phyloP scores from a whole-genome alignment of 495 filamentous ascomycete genomes.

The Penicillium atrosanguineum region DNA sequence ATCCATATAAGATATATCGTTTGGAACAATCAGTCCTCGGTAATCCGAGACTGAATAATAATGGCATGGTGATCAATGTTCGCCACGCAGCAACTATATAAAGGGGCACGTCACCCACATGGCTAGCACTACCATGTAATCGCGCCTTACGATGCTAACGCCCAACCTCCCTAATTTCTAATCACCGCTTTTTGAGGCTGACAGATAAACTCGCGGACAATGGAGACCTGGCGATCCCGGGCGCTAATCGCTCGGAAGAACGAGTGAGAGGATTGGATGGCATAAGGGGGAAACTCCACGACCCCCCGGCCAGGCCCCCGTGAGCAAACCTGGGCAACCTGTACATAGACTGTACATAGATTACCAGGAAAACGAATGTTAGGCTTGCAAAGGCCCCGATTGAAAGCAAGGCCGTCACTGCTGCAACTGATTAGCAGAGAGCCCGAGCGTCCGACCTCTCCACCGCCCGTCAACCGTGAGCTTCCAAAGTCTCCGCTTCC shows the following conservation, averaged over 20 bases:
- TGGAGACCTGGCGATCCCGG: conserved; percentile 6
- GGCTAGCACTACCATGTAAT: neutral
- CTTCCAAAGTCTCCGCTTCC: conserved; percentile 49
- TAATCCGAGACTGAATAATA: too few relatives aligned
- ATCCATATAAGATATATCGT: too few relatives aligned
- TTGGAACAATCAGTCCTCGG: too few relatives aligned
- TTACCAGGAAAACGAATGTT: conserved; percentile 44
- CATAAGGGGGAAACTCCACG: conserved; percentile 19
- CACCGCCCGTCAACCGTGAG: conserved; percentile 34
- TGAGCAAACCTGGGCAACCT: neutral
- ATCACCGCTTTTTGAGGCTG: neutral
- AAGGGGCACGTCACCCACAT: neutral
- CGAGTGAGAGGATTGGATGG: conserved; percentile 17
- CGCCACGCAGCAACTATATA: neutral
- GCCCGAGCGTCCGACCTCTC: conserved; percentile 19
- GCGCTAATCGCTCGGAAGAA: conserved; percentile 13
- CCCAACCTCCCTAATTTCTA: neutral
- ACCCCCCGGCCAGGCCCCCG: conserved; percentile 3
- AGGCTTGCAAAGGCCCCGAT: conserved; percentile 56
- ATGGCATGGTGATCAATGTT: neutral
- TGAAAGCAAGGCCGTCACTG: conserved; percentile 70
- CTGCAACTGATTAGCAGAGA: conserved; percentile 62
- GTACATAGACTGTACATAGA: neutral
- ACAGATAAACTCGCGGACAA: neutral
- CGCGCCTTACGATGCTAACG: neutral